Evolutionary conservation across 768 basidiomycete species (phyloP).

Genomic region (Lactifluus volemus): DNA sequence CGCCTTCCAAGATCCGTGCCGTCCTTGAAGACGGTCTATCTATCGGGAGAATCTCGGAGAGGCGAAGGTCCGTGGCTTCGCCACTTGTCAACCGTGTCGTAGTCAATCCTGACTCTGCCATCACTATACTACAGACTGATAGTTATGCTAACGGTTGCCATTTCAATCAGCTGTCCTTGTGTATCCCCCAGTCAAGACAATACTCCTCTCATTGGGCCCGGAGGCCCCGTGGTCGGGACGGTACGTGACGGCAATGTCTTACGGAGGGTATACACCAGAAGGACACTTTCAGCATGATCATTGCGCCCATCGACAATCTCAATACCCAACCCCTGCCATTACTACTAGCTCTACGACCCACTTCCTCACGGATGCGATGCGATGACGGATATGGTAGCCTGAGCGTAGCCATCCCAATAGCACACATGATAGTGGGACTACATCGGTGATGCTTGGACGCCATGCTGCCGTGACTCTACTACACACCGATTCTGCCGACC

Average conservation of each 20-base stretch:
- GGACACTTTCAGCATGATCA: background rate
- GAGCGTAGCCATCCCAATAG: background rate
- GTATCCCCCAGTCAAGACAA: background rate
- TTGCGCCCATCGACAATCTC: background rate
- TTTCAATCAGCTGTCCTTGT: background rate
- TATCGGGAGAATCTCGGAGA: no score
- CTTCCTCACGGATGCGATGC: background rate
- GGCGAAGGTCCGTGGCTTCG: background rate
- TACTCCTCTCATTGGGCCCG: background rate
- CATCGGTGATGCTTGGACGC: background rate
- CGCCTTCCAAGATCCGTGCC: background rate
- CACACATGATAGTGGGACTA: background rate
- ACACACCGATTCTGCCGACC: no score
- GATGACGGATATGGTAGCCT: background rate
- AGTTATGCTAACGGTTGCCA: background rate
- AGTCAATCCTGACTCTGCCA: background rate
- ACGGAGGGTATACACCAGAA: background rate
- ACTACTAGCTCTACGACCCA: background rate
- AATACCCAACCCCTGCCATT: background rate
- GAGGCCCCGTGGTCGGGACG: background rate
- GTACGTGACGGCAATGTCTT: background rate
- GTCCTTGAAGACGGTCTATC: background rate
- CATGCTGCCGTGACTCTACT: no score
- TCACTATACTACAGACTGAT: background rate
- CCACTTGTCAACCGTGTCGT: background rate